phyloP scores from a whole-genome alignment of 139 green algal genomes.

The Chloropicon primus region DNA sequence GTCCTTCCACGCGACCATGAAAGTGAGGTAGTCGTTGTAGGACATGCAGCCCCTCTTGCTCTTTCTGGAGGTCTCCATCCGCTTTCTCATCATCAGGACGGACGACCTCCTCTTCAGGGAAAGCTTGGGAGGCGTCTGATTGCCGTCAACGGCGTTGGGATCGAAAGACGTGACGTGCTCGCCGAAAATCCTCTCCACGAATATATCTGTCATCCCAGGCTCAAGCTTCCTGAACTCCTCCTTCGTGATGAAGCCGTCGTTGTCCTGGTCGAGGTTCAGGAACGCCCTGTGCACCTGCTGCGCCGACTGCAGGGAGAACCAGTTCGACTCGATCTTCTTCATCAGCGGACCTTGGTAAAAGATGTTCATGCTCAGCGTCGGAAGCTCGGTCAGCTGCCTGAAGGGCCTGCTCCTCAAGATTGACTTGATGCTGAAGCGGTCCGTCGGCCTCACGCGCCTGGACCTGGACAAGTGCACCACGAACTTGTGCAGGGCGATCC shows the following conservation, averaged over 20 bases:
- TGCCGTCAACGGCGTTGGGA: not conserved
- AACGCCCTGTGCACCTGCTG: not conserved
- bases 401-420: not conserved
- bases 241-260: not conserved
- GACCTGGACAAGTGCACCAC: not conserved
- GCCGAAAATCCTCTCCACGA: not conserved
- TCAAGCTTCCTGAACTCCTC: not conserved
- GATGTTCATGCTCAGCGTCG: not conserved
- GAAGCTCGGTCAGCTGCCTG: not conserved
- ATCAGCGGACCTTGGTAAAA: not conserved
- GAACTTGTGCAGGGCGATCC: not conserved
- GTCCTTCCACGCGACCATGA: slow-evolving; percentile 58
- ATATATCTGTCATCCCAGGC: not conserved
- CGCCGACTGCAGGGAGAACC: not conserved
- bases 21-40: slow-evolving; percentile 48
- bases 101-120: not conserved
- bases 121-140: not conserved
- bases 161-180: not conserved
- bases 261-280: not conserved
- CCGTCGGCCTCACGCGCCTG: not conserved
- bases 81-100: not conserved
- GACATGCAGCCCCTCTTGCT: slow-evolving; percentile 37
- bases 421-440: not conserved
- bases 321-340: not conserved
- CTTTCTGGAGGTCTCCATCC: not conserved